Conservation (phyloP, 306 rosid species). For the Cucurbita moschata region DNA sequence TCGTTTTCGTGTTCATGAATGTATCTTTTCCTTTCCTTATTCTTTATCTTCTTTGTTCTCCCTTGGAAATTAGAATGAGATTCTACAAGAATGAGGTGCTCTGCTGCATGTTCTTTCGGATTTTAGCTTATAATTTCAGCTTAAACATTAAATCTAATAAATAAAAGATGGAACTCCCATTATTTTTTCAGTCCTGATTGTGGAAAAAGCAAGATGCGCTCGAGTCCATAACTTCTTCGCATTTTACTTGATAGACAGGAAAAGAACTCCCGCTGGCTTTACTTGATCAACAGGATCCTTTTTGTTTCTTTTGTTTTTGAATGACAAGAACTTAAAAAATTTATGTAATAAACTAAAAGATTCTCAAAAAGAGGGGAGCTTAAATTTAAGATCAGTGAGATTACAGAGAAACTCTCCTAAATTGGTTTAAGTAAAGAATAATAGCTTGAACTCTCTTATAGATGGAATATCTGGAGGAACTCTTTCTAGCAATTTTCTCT, state of each 20-base stretch:
- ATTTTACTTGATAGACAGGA: neutral
- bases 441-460: neutral
- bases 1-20: neutral
- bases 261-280: neutral
- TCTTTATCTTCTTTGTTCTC: neutral
- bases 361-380: neutral
- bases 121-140: neutral
- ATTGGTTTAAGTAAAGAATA: neutral
- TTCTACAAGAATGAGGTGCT: neutral
- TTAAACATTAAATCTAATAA: neutral
- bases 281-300: neutral
- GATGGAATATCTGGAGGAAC: neutral
- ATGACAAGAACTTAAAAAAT: neutral
- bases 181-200: neutral
- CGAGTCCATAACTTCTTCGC: neutral
- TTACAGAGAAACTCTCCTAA: neutral
- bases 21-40: neutral
- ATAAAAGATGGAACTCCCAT: neutral
- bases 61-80: neutral
- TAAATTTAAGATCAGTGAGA: neutral
- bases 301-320: neutral
- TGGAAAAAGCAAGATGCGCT: neutral
- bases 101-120: neutral
- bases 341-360: neutral
- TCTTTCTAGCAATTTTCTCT: neutral